Evolutionary conservation across 345 rosid genomes (phyloP).

Genomic region (Dipteronia dyeriana): DNA sequence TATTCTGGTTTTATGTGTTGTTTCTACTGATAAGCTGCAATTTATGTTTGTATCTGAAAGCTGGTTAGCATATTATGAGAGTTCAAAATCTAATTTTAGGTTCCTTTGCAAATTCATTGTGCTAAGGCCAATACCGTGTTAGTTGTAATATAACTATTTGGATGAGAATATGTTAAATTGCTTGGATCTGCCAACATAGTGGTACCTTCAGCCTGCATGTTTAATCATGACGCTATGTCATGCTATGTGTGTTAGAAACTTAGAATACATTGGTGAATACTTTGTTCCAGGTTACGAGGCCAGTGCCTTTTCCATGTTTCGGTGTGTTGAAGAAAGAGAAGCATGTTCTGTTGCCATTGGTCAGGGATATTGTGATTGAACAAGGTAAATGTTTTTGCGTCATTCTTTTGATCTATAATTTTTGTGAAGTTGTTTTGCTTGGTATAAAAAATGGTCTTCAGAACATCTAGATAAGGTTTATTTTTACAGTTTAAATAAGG

Average conservation of each 20-base stretch:
- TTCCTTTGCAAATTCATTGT: no score
- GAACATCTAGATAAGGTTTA: neutral
- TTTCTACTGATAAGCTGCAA: neutral
- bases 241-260: neutral
- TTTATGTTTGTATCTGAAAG: neutral
- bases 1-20: neutral
- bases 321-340: constrained; percentile 70
- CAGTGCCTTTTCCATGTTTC: constrained; percentile 63
- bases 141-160: neutral
- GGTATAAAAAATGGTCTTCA: neutral
- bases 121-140: neutral
- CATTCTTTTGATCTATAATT: neutral
- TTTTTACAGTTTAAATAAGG: neutral
- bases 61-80: neutral
- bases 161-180: neutral
- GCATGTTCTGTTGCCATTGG: constrained; percentile 64
- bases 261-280: neutral
- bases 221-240: neutral
- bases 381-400: constrained; percentile 46
- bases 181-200: neutral
- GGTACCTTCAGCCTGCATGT: neutral
- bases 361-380: constrained; percentile 61
- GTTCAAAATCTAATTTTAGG: neutral
- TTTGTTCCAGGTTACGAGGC: constrained; percentile 50
- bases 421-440: neutral